These are phyloP conservation scores for Primulina huaijiensis DNA, from an alignment of 257 asterid species.

Conservation along the genomic window DNA sequence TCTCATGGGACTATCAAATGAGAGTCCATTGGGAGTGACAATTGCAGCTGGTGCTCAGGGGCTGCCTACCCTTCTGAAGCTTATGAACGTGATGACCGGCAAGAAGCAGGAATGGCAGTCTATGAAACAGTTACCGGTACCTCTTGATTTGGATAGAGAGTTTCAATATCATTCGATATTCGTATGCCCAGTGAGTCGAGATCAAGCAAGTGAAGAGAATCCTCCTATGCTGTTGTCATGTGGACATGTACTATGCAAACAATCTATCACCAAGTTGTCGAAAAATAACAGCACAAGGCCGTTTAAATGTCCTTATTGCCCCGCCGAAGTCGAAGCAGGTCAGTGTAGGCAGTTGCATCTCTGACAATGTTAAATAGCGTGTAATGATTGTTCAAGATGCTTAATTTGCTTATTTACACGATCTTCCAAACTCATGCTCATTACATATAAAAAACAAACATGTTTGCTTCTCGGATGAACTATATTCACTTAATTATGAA, in stretches of 20 bases:
- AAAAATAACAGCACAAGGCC: slow-evolving; percentile 74
- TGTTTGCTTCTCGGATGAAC: slow-evolving; percentile 17
- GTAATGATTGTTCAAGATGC: background rate
- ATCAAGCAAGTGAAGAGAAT: slow-evolving; percentile 80
- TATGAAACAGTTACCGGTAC: slow-evolving; percentile 86
- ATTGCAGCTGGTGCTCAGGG: slow-evolving; percentile 88
- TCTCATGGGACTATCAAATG: slow-evolving; percentile 67
- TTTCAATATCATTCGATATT: slow-evolving; percentile 90
- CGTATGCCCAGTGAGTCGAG: slow-evolving; percentile 92
- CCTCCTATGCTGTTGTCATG: slow-evolving; percentile 90
- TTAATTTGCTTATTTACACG: background rate
- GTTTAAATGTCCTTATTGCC: slow-evolving; percentile 94
- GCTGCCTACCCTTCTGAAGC: slow-evolving; percentile 73
- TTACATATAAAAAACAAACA: background rate
- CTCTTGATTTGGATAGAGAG: slow-evolving; percentile 72
- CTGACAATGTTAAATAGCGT: slow-evolving; percentile 34
- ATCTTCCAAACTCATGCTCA: background rate
- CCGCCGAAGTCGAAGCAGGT: slow-evolving; percentile 78
- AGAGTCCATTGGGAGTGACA: slow-evolving; percentile 72
- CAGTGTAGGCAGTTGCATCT: slow-evolving; percentile 77
- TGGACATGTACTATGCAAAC: slow-evolving; percentile 91
- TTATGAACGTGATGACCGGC: slow-evolving; percentile 75
- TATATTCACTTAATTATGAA: slow-evolving; percentile 23
- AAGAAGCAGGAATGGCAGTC: slow-evolving; percentile 87
- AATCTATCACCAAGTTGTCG: slow-evolving; percentile 78